Conservation (phyloP, 2,329 filamentous ascomycete genomes). For the Hymenoscyphus salicellus region DNA sequence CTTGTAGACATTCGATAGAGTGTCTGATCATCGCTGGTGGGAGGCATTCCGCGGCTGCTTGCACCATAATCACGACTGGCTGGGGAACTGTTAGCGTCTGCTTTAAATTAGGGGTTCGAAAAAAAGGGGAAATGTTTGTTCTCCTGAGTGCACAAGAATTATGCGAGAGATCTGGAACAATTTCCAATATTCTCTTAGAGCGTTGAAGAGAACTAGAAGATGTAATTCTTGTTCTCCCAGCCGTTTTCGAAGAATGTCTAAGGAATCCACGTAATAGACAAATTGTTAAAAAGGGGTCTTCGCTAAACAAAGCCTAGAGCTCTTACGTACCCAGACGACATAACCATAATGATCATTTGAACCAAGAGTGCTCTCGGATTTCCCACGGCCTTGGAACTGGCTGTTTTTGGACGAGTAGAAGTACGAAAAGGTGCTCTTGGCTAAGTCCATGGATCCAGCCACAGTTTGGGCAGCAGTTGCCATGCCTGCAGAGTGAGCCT, state of each 20-base stretch:
- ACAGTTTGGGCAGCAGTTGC: neutral
- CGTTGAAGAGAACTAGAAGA: too few relatives aligned
- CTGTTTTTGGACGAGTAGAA: slow-evolving; percentile 14
- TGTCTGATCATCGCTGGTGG: slow-evolving; percentile 3
- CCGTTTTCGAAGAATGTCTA: too few relatives aligned
- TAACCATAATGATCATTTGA: slow-evolving; percentile 21
- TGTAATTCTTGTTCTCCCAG: too few relatives aligned
- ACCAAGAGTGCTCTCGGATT: slow-evolving; percentile 18
- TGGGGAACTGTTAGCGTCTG: neutral
- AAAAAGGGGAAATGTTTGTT: too few relatives aligned
- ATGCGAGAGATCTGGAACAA: too few relatives aligned
- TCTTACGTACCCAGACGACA: slow-evolving; percentile 20
- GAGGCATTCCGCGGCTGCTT: slow-evolving; percentile 20
- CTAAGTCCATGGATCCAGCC: neutral
- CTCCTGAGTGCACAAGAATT: too few relatives aligned
- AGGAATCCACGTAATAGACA: too few relatives aligned
- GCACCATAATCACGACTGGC: slow-evolving; percentile 24
- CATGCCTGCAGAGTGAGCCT: too few relatives aligned
- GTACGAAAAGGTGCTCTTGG: slow-evolving; percentile 7
- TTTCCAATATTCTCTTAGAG: too few relatives aligned
- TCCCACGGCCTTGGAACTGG: slow-evolving; percentile 18
- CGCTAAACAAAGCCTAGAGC: too few relatives aligned
- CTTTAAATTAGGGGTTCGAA: too few relatives aligned
- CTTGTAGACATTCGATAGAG: slow-evolving; percentile 14
- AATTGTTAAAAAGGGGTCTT: too few relatives aligned